These are phyloP conservation scores for Coemansia sp. DNA, from an alignment of 192 early-diverging fungal genomes.

Conservation along the genomic window DNA sequence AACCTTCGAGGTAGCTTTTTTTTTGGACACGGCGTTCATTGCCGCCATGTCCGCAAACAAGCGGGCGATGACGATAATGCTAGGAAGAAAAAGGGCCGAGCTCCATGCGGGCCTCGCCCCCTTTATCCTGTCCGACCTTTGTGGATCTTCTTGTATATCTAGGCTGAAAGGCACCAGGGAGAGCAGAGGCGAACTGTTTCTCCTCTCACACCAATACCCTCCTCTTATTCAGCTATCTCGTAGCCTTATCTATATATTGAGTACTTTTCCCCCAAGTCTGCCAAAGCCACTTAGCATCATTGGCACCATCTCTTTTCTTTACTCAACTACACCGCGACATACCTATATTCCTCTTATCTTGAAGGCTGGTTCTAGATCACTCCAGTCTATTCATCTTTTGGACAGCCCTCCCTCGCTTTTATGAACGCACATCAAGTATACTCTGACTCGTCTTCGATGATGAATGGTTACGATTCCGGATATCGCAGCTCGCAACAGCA, in stretches of 20 bases:
- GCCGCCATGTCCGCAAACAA: not conserved
- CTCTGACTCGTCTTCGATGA: constrained; percentile 17
- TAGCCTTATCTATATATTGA: not conserved
- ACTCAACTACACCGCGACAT: not conserved
- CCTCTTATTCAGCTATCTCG: not conserved
- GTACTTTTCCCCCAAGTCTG: not conserved
- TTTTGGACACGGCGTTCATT: not conserved
- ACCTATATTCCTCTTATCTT: not conserved
- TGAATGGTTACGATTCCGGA: constrained; percentile 8
- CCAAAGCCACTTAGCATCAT: not conserved
- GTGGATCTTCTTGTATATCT: not conserved
- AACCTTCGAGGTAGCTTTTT: not conserved
- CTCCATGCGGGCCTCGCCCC: not conserved
- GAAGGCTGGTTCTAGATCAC: constrained; percentile 2
- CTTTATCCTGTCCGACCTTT: not conserved
- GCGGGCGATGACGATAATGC: not conserved
- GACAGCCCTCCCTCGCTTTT: not conserved
- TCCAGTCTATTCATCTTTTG: not conserved
- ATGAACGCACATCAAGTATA: constrained; percentile 6
- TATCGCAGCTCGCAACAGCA: not conserved
- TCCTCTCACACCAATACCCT: not conserved
- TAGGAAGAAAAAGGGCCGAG: not conserved
- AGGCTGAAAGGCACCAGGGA: not conserved
- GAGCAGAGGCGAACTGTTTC: not conserved
- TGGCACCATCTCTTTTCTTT: not conserved